These are phyloP conservation scores for Boletus sp. DNA, from an alignment of 1,284 basidiomycete species.

Conservation along the genomic window DNA sequence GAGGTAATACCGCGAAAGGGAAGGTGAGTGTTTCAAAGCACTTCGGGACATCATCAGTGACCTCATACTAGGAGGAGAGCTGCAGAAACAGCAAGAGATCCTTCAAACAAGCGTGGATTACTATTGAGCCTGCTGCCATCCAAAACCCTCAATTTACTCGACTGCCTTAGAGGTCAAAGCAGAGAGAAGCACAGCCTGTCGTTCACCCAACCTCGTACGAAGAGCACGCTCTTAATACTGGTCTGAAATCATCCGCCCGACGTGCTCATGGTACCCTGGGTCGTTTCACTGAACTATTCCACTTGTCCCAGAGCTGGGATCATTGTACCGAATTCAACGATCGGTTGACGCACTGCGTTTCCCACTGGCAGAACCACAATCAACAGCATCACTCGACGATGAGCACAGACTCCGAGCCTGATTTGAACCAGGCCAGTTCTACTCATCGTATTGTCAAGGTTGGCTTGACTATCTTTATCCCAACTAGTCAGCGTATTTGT, in stretches of 20 bases:
- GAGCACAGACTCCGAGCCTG: neutral
- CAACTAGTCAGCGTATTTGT: too few species aligned
- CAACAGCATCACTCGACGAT: conserved; percentile 3
- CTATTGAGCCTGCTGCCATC: neutral
- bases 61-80: conserved; percentile 21
- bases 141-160: conserved; percentile 24
- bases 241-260: neutral
- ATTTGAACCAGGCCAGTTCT: neutral
- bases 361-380: neutral
- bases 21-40: conserved; percentile 21
- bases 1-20: conserved; percentile 27
- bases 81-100: conserved; percentile 27
- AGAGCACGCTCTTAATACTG: neutral
- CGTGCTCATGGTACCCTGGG: conserved; percentile 15
- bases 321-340: neutral
- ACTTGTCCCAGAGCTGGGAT: neutral
- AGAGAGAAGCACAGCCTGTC: neutral
- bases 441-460: neutral
- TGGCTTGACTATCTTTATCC: neutral
- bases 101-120: conserved; percentile 6
- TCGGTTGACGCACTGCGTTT: neutral
- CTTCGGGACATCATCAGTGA: conserved; percentile 22
- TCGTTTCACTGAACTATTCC: neutral
- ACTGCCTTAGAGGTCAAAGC: neutral
- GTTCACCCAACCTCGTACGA: neutral